Evolutionary conservation across 768 basidiomycete genomes (phyloP), one percentile per base, ranked within the genome.

Genomic region (Boletus sp.): DNA sequence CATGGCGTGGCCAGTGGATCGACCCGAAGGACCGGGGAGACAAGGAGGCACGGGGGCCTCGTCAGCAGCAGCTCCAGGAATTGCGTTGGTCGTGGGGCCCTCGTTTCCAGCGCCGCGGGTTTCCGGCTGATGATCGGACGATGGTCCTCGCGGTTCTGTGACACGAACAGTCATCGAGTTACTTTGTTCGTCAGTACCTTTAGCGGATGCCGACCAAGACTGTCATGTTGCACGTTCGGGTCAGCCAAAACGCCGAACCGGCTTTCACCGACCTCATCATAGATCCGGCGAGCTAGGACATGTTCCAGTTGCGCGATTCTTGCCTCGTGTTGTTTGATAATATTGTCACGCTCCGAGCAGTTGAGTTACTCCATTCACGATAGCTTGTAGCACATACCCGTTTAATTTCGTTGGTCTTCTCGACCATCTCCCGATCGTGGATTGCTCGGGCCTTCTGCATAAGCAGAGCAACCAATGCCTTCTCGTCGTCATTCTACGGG

Each of bases 361-460:
- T 59, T 41, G 44, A 51, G 32, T 59, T 44, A 54, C 30, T 50
- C 50, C 50, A 40, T 49, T 58, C 42, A 33, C 44, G 14, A 15
- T 47, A 38, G 13, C 30, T 42, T 33, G 34, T 23, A 37, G 53
- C 47, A 67, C 73, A 40, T 56, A 83, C 83, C 56, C 77, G 73
- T 54, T 77, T 78, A 29, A 85, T 73, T 51, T 84, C 82, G 58
- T 84, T 83, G 48, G 73, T 73, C 63, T 83, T 83, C 25, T 71
- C 74, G 30, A 83, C 75, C 35, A 78, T 69, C 17, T 79, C 77
- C 48, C 82, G 75, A 56, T 83, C 83, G 58, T 83, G 76, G 21
- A 78, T 66, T 11, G 74, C 72, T 47, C 77, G 73, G 15, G 79
- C 74, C 44, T 77, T 66, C 38, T 69, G 69, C 57, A 80, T 72